Evolutionary conservation across 345 rosid genomes (phyloP), one percentile per base, ranked within the genome.

Genomic region (Clausena lansium): DNA sequence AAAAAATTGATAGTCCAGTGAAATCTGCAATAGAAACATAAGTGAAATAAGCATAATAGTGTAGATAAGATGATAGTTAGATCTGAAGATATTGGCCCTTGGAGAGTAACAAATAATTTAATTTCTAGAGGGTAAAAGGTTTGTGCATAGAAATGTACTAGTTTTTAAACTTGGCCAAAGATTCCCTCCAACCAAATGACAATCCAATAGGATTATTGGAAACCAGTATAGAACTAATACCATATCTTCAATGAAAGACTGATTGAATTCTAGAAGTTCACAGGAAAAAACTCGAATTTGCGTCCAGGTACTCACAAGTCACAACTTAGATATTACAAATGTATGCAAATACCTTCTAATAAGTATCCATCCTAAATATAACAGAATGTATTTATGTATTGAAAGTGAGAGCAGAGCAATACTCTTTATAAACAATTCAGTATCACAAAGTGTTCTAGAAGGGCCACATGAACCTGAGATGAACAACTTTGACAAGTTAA

Each of bases 1-100:
- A 77, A 93, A 95, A 80, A 88, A 92, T 81, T 95, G 96, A 82
- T 84, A 95, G 79, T 91, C 92, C 91, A 93, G 81, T 0, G 96
- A 89, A 78, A 95, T 90, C 98, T 95, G 92, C 88, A 82, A 77
- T 67, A 75, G 24, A 33, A 33, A 74, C 13, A 73, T 62, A 30
- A 71, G 27, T 17, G 6, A 25, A 69, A 73, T 64, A 54, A 73
- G 70, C n/a, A 71, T 4, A 33, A 64, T 8, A n/a, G 58, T 39
- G 38, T 35, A 36, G 38, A 75, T 6, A 38, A 13, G 25, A 54
- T 58, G 20, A 35, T 9, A 38, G n/a, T 28, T 11, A 6, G 36
- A 57, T 15, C 22, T n/a, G 55, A 74, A 74, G 30, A 24, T 24
- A 30, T 5, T 57, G 30, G 38, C 22, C 3, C 39, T 19, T n/a